Percentiles rank a stretch among this genome's conserved stretches.
phyloP scores from a whole-genome alignment of 75 land plant genomes.

The Selaginella moellendorffii region DNA sequence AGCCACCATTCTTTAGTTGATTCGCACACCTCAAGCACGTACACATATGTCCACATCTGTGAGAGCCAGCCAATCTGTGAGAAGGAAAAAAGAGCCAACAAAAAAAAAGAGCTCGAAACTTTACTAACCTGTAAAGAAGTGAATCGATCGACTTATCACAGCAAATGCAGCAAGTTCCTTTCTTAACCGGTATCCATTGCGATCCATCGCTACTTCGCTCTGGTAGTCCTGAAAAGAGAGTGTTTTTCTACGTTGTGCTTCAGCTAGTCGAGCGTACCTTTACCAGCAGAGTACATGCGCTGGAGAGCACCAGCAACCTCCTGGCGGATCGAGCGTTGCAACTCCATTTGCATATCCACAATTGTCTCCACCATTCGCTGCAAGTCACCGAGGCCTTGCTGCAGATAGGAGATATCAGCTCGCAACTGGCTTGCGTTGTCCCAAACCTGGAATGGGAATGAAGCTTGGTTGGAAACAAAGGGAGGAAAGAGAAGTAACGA shows the following conservation, averaged over 20 bases:
- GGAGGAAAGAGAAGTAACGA: background rate
- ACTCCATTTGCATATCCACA: slow-evolving; percentile 82
- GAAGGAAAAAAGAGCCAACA: background rate
- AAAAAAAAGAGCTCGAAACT: background rate
- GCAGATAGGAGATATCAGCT: slow-evolving; percentile 35
- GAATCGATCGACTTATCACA: slow-evolving; percentile 80
- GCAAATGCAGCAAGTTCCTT: slow-evolving; percentile 84
- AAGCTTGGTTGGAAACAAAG: too few relatives aligned
- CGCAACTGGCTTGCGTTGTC: slow-evolving; percentile 52
- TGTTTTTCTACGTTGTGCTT: background rate
- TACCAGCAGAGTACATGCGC: slow-evolving; percentile 33
- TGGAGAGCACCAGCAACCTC: slow-evolving; percentile 90
- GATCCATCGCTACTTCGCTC: slow-evolving; percentile 66
- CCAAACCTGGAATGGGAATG: slow-evolving; percentile 57
- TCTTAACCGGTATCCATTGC: slow-evolving; percentile 68
- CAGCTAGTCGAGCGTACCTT: slow-evolving; percentile 26
- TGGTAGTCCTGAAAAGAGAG: slow-evolving; percentile 23
- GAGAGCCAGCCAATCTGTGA: background rate
- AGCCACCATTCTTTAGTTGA: slow-evolving; percentile 42
- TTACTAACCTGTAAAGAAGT: slow-evolving; percentile 66
- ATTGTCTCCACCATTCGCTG: slow-evolving; percentile 60
- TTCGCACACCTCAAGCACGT: slow-evolving; percentile 76
- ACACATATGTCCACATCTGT: slow-evolving; percentile 98
- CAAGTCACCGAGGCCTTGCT: slow-evolving; percentile 43
- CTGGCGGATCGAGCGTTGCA: slow-evolving; percentile 70